Base-by-base conservation (phyloP, 2,329 filamentous ascomycete species). In the Alternaria atra region DNA sequence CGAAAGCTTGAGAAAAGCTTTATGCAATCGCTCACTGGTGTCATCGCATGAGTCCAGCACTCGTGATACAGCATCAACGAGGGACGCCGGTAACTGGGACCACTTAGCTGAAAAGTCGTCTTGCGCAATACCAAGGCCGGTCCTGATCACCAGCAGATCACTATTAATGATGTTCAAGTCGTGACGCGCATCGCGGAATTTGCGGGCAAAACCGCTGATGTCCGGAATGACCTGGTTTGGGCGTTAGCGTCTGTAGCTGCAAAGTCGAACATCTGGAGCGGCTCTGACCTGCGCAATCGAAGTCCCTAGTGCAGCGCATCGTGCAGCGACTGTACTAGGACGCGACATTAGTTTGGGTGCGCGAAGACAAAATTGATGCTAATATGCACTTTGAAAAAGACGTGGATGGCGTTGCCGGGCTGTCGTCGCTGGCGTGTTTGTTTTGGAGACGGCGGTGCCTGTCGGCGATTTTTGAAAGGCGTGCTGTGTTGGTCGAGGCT, bases 131-230 rank as follows among this genome's bases (percentile, higher is more conserved):
- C 74, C 72, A 17, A 77, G 65, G 1, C 70, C 71, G 7, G 71
- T 70, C n/a, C 68, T 72, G 60, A 76, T 71, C 29, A 75, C 68
- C n/a, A 76, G 60, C 30, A 77, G 67, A 39, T 76, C 69, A 37
- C 66, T 64, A 51, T 72, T 76, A 57, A 77, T 72, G 8, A 66
- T 65, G 52, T 74, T 76, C 30, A 76, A 66, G n/a, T 76, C 73
- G 52, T 75, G 67, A 43, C 75, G 67, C 15, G 73, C 69, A 52
- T 75, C 70, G 55, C 75, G 75, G 25, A 72, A 58, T 62, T 66
- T 70, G n/a, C 75, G 70, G 30, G 73, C 73, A 57, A 77, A 75
- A 42, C 63, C 68, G 47, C 65, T 67, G 50, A 73, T 66, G 53
- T 74, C 72, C 30, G 66, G 68, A 48, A 76, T 71, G 20, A 74